Base-by-base conservation (phyloP, 805 yeast species). In the Metschnikowia anglica region DNA sequence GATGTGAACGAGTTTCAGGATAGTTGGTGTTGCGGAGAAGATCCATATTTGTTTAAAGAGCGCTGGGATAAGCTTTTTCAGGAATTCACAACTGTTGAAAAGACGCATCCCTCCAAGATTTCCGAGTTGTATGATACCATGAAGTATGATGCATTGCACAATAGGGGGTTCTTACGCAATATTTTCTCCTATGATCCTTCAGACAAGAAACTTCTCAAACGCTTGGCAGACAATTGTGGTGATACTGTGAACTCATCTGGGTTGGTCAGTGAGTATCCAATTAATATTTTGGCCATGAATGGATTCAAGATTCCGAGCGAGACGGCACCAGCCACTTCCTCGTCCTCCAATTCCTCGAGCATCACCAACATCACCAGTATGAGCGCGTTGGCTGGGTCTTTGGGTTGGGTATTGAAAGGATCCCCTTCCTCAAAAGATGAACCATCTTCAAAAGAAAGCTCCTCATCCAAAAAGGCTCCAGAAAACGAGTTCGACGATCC, bases 121-220 rank as follows among this genome's bases (percentile, higher is more conserved):
- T 85, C 96, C 36, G 99, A 93, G 68, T 74, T 93, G 45, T 93
- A 93, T 60, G 99, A 93, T 65, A 91, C 99, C 1, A 91, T 93
- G 97, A 93, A 93, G 65, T 93, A 87, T 61, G 99, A 93, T 67
- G 99, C 98, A 6, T 73, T 93, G 42, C 99, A 93, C 64, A 93
- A 93, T 63, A 76, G 99, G 43, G 85, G 85, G 25, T 93, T 93
- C 60, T 69, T 93, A 61, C 88, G 85, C 59, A 80, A 80, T 51
- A 83, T 91, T 4, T 93, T 93, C 60, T 74, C 83, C 35, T 88
- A 88, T 30, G 70, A 69, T 49, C 71, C 77, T 47, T 58, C 65
- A 34, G 72, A 70, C 55, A 68, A 68, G 46, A 54, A 37, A 17
- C 58, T 70, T 38, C 52, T 70, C 37, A 51, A 54, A 30, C 50